A percentile compares a stretch with the other conserved stretches of the same genome.
Evolutionary conservation across 352 stramenopile genomes (phyloP).

Genomic region (Globisporangium uncinulatum): DNA sequence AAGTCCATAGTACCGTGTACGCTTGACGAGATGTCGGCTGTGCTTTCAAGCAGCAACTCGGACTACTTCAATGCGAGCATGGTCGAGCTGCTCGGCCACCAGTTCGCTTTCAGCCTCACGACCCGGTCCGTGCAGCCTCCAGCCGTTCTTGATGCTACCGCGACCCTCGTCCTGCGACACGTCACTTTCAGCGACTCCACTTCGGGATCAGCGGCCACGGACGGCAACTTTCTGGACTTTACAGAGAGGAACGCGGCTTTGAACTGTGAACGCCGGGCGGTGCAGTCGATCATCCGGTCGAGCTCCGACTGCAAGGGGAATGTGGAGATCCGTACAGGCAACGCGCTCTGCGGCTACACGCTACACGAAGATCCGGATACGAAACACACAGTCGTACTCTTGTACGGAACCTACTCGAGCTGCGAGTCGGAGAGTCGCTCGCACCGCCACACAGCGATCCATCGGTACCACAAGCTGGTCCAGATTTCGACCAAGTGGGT

Average conservation of each 20-base stretch:
- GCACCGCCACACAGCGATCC: slow-evolving; percentile 10
- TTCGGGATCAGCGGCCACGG: slow-evolving; percentile 6
- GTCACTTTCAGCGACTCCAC: slow-evolving; percentile 13
- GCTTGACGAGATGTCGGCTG: slow-evolving; percentile 15
- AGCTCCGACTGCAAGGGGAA: neutral
- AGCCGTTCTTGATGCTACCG: neutral
- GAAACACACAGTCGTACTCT: slow-evolving; percentile 15
- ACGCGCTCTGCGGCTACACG: slow-evolving; percentile 15
- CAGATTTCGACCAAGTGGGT: slow-evolving; percentile 16
- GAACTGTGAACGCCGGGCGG: slow-evolving; percentile 7
- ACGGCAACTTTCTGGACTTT: slow-evolving; percentile 20
- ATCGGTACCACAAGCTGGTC: slow-evolving; percentile 11
- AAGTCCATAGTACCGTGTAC: slow-evolving; percentile 18
- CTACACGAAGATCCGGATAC: slow-evolving; percentile 19
- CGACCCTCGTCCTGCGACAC: slow-evolving; percentile 16
- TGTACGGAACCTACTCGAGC: slow-evolving; percentile 12
- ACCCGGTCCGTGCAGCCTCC: slow-evolving; percentile 12
- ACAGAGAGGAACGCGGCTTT: slow-evolving; percentile 8
- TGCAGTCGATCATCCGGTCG: slow-evolving; percentile 12
- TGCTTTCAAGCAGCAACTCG: slow-evolving; percentile 17
- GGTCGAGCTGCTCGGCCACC: slow-evolving; percentile 20
- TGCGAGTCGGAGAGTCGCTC: neutral
- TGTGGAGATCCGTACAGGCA: neutral
- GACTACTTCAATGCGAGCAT: slow-evolving; percentile 25
- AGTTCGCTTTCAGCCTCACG: slow-evolving; percentile 21